Evolutionary conservation across 306 rosid genomes (phyloP).

Genomic region (Hippophae tibetana): DNA sequence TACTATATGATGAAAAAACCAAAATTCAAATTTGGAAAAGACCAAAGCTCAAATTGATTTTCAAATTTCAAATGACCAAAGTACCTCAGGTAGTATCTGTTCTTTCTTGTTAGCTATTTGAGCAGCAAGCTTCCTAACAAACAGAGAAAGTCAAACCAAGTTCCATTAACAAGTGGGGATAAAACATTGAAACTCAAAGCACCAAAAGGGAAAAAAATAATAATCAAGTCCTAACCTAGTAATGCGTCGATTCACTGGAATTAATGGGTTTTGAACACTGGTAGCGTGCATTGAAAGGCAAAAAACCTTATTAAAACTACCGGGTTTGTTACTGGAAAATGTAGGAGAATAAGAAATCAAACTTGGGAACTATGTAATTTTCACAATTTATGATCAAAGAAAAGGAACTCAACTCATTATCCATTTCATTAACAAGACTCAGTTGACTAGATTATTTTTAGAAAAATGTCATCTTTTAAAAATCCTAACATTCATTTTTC

Average conservation of each 20-base stretch:
- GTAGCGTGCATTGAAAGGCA: slow-evolving; percentile 19
- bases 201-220: neutral
- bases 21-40: too few relatives aligned
- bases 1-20: too few relatives aligned
- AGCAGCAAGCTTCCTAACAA: slow-evolving; percentile 45
- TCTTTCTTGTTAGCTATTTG: slow-evolving; percentile 32
- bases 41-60: too few relatives aligned
- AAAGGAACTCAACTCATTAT: neutral
- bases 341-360: neutral
- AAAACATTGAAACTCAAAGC: neutral
- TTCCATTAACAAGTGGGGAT: neutral
- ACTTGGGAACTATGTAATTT: neutral
- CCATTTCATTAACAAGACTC: slow-evolving; percentile 1
- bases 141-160: slow-evolving; percentile 14
- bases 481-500: neutral
- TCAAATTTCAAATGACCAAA: neutral
- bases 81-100: slow-evolving; percentile 20
- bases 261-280: slow-evolving; percentile 15
- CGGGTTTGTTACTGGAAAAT: slow-evolving; percentile 11
- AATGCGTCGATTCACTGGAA: slow-evolving; percentile 27
- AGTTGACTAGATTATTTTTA: neutral
- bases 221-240: slow-evolving; percentile 9
- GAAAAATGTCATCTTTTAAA: neutral
- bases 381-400: neutral
- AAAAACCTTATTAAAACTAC: slow-evolving; percentile 14